A percentile compares a stretch with the other conserved stretches of the same genome.
phyloP scores from a whole-genome alignment of 352 stramenopile genomes.

The Phytophthora litchii region DNA sequence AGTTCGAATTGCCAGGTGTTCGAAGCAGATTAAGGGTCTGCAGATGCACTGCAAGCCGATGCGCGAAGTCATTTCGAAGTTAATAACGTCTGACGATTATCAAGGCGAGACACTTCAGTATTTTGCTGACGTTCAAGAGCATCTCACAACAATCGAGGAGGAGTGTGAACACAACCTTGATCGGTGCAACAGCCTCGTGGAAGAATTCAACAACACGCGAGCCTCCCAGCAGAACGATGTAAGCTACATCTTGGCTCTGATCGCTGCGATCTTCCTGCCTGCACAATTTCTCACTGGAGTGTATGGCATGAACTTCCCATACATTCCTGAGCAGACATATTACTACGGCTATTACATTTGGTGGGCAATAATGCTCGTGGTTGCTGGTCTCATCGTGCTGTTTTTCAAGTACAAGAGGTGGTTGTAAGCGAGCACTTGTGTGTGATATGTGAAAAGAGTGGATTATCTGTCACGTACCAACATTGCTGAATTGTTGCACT shows the following conservation, averaged over 20 bases:
- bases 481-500: no score
- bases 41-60: slow-evolving; percentile 71
- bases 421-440: no score
- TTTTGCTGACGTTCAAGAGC: slow-evolving; percentile 83
- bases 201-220: slow-evolving; percentile 68
- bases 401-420: slow-evolving; percentile 76
- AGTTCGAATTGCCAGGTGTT: slow-evolving; percentile 42
- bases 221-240: slow-evolving; percentile 68
- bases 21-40: slow-evolving; percentile 73
- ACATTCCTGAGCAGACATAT: slow-evolving; percentile 75
- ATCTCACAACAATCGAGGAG: slow-evolving; percentile 74
- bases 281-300: slow-evolving; percentile 84
- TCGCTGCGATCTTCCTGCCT: slow-evolving; percentile 78
- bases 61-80: slow-evolving; percentile 64
- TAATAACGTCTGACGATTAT: slow-evolving; percentile 69
- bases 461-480: no score
- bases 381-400: slow-evolving; percentile 41
- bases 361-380: slow-evolving; percentile 61
- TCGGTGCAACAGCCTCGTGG: slow-evolving; percentile 58
- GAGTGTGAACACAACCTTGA: slow-evolving; percentile 79
- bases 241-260: slow-evolving; percentile 76
- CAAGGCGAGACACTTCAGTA: slow-evolving; percentile 76
- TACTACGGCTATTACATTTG: slow-evolving; percentile 78
- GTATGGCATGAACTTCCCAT: slow-evolving; percentile 89
- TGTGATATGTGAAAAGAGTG: no score